Evolutionary conservation across 192 early-diverging fungal genomes (phyloP), one percentile per base, ranked within the genome.

Genomic region (Umbelopsis isabellina): DNA sequence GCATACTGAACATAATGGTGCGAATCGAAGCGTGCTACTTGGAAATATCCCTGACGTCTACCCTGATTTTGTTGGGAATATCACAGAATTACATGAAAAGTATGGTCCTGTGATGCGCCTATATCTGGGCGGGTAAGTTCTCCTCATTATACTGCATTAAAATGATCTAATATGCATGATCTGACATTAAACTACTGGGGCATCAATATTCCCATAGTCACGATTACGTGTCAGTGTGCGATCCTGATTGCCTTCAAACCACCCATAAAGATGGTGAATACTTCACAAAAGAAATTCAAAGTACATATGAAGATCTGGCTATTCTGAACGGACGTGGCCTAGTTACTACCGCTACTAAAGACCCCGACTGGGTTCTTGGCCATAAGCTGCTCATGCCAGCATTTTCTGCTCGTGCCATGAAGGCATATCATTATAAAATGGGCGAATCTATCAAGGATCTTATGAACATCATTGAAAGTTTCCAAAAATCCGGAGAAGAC

Each of bases 301-400:
- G 72, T 51, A 27, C 64, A 16, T 69, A 83, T 13, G 46, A 49
- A n/a, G 85, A 81, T 50, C 33, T 55, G 6, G 47, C 35, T 35
- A 27, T 53, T 9, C 5, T 70, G 16, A 46, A 46, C 10, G 81
- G 86, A 52, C 65, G 77, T 27, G 85, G 87, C 10, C 64, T 87
- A 7, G 84, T 88, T 61, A 89, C 88, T 12, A 77, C 80, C 3
- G 75, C 82, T 48, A 80, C 77, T 15, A 75, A 78, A 27, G 81
- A 83, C 16, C 75, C 75, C 5, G 77, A 85, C 52, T 89, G 88
- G 88, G 51, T 72, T 30, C 72, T 87, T 16, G 86, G 81, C 4
- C 88, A 89, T 68, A 85, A 84, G 72, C 48, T 89, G 10, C 48
- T 89, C n/a, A 86, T 89, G 75, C 88, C 88, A 2, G 84, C 85